These are phyloP conservation scores for Claviceps monticola DNA, from an alignment of 2,329 filamentous ascomycete genomes.

Conservation along the genomic window DNA sequence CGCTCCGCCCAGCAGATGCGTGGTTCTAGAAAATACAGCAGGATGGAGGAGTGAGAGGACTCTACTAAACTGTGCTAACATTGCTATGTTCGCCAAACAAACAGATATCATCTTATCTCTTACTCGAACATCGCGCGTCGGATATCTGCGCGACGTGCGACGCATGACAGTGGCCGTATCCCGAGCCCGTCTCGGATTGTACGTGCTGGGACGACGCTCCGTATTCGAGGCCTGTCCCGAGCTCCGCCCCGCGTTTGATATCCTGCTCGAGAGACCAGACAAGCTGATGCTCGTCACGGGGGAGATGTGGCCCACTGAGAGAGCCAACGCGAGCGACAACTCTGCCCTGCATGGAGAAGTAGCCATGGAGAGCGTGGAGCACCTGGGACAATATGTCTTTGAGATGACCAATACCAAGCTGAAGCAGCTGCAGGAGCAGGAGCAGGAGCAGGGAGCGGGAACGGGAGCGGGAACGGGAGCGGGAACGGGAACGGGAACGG, in stretches of 20 bases:
- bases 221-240: constrained; percentile 86
- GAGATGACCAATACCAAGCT: constrained; percentile 71
- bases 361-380: constrained; percentile 81
- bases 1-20: not conserved
- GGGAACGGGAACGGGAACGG: not conserved
- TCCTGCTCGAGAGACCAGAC: constrained; percentile 63
- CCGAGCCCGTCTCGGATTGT: constrained; percentile 79
- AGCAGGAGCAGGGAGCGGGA: constrained; percentile 1
- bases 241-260: constrained; percentile 71
- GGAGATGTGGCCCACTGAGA: constrained; percentile 66
- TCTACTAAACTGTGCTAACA: not conserved
- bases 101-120: constrained; percentile 85
- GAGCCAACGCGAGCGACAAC: constrained; percentile 30
- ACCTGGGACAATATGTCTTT: constrained; percentile 88
- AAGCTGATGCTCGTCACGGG: constrained; percentile 70
- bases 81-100: not conserved
- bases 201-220: constrained; percentile 75
- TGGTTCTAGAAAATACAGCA: too few relatives aligned
- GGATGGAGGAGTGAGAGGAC: too few relatives aligned
- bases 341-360: constrained; percentile 39
- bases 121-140: constrained; percentile 74
- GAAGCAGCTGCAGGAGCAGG: constrained; percentile 31
- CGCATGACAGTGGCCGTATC: constrained; percentile 91
- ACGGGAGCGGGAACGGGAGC: constrained; percentile 16
- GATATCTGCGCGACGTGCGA: constrained; percentile 85